These are phyloP conservation scores for Pyrrhoderma noxium DNA, from an alignment of 1,284 basidiomycete genomes.

Conservation along the genomic window DNA sequence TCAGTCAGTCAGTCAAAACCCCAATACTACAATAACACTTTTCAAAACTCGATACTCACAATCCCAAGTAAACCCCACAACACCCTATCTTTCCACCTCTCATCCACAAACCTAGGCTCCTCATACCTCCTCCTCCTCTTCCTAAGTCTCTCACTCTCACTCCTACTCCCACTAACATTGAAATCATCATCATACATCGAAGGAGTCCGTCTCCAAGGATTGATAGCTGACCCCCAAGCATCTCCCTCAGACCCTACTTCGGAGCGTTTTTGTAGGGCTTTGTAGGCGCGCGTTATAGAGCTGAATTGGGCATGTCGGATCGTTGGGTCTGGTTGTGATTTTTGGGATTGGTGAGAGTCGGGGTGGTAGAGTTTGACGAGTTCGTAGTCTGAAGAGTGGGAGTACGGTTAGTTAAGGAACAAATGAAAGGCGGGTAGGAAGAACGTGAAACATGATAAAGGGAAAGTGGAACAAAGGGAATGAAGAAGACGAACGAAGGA, in stretches of 20 bases:
- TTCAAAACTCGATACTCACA: conserved; percentile 2
- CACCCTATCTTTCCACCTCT: conserved; percentile 49
- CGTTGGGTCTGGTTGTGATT: conserved; percentile 31
- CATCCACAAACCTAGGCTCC: conserved; percentile 28
- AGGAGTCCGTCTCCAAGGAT: conserved; percentile 27
- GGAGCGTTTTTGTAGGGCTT: conserved; percentile 31
- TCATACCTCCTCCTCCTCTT: conserved; percentile 26
- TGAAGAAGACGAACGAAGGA: too few species aligned
- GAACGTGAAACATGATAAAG: too few species aligned
- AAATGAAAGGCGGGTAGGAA: too few species aligned
- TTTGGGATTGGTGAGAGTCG: conserved; percentile 47
- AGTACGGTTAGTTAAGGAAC: too few species aligned
- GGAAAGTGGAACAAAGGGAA: too few species aligned
- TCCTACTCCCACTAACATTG: too few species aligned
- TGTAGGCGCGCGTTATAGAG: conserved; percentile 54
- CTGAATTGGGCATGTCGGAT: conserved; percentile 54
- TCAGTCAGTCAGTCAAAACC: background rate
- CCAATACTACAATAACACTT: background rate
- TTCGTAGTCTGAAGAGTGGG: conserved; percentile 75
- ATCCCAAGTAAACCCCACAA: conserved; percentile 25
- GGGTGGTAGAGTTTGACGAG: conserved; percentile 66
- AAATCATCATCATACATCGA: conserved; percentile 33
- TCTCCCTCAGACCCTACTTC: background rate
- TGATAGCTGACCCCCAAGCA: conserved; percentile 32
- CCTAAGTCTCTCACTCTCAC: too few species aligned